Conservation (phyloP, 106 monocot genomes). For the Hemerocallis citrina region DNA sequence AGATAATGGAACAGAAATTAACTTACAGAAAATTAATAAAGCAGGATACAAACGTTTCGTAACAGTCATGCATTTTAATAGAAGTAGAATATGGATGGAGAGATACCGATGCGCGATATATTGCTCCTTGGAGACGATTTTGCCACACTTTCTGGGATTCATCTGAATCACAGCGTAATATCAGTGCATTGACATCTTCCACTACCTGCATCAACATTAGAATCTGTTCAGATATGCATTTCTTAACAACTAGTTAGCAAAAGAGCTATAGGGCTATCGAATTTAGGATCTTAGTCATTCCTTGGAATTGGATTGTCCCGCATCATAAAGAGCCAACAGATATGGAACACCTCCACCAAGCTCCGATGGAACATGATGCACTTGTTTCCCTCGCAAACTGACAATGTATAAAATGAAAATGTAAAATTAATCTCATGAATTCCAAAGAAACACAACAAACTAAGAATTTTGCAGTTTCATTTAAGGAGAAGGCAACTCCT, state of each 20-base stretch:
- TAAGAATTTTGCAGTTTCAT: neutral
- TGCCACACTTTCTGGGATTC: slow-evolving; percentile 70
- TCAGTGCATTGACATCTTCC: slow-evolving; percentile 76
- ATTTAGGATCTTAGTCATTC: slow-evolving; percentile 14
- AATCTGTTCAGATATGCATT: neutral
- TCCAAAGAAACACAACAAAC: neutral
- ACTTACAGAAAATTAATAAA: too few species aligned
- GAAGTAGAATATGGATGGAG: slow-evolving; percentile 4
- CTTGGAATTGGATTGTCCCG: slow-evolving; percentile 63
- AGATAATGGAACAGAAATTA: too few species aligned
- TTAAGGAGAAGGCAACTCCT: neutral
- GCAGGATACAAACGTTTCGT: too few species aligned
- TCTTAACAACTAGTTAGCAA: neutral
- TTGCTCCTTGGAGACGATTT: slow-evolving; percentile 76
- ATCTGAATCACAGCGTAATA: slow-evolving; percentile 58
- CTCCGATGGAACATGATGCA: slow-evolving; percentile 60
- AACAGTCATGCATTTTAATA: too few species aligned
- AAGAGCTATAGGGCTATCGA: neutral
- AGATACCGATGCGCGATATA: slow-evolving; percentile 92
- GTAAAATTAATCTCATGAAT: neutral
- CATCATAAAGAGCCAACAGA: slow-evolving; percentile 72
- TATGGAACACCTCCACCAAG: slow-evolving; percentile 46
- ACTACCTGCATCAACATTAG: slow-evolving; percentile 44
- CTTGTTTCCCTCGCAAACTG: slow-evolving; percentile 94
- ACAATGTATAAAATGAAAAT: slow-evolving; percentile 1